Conservation (phyloP, 2,329 filamentous ascomycete genomes). For the Calonectria hawksworthii region DNA sequence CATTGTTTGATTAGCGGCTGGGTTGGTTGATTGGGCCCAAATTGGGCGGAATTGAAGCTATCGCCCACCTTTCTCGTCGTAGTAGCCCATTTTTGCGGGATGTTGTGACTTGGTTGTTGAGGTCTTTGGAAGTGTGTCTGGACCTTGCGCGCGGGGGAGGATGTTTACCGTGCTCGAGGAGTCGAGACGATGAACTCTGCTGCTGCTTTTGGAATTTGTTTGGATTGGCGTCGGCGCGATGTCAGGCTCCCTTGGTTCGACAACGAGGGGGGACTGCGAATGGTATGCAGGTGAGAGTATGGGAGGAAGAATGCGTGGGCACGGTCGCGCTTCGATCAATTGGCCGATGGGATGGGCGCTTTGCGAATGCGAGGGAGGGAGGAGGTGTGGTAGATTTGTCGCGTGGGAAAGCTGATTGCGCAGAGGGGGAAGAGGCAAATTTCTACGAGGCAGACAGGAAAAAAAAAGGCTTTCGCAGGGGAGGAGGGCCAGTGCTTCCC, state of each 20-base stretch:
- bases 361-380: background rate
- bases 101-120: constrained; percentile 22
- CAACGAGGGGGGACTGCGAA: background rate
- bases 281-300: background rate
- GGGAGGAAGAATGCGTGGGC: background rate
- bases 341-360: background rate
- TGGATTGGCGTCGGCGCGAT: background rate
- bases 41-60: too few relatives aligned
- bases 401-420: background rate
- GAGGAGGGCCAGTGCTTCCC: background rate
- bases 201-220: background rate
- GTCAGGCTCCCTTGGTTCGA: background rate
- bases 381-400: background rate
- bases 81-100: constrained; percentile 74
- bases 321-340: background rate
- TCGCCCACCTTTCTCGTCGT: constrained; percentile 72
- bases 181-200: background rate
- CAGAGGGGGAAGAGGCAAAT: background rate
- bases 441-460: background rate
- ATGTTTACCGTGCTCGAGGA: background rate
- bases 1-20: constrained; percentile 7
- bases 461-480: background rate
- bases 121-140: background rate
- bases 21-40: background rate
- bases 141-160: background rate